Base-by-base conservation (phyloP, 352 stramenopile genomes). In the Phytopythium boreale region DNA sequence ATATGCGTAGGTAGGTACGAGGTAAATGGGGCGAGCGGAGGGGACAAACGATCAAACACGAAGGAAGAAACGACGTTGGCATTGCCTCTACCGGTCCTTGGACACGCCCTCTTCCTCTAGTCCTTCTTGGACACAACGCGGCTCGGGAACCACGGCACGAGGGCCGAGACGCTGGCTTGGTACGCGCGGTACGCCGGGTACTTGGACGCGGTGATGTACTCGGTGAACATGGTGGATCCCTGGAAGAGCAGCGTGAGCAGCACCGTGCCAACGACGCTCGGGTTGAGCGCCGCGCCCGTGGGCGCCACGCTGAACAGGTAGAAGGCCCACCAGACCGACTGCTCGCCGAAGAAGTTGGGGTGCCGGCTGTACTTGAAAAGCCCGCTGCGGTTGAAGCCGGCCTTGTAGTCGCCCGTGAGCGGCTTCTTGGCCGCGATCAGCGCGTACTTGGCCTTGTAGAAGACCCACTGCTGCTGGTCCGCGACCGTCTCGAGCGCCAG, bases 311-410 rank as follows among this genome's bases (percentile, higher is more conserved):
- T 89, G 70, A 98, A 98, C 9, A 96, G 63, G 67, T 97, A 97
- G 68, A 94, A 97, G 5, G 79, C 81, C 64, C 94, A 96, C 93
- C 93, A 98, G 50, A 97, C 71, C 15, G 63, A 73, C 68, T 97
- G 91, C 67, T 98, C 93, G 11, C 76, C 85, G 41, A 96, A 95
- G 75, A 98, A 98, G 62, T 97, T 97, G n/a, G 93, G 92, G 71
- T 98, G 96, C 46, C 92, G 89, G 46, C 93, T 92, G 70, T 97
- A 96, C 24, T 81, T 73, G 72, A 97, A 98, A 4, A 98, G 73
- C 20, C 92, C 91, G 37, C 84, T 94, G 64, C 81, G 80, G 73
- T 89, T 93, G 76, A 91, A 95, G 10, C 88, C 88, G 26, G 70
- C 70, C 59, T 83, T 81, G 79, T 75, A 90, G 67, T 93, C 80